phyloP scores from a whole-genome alignment of 306 rosid genomes.

The Albizia julibrissin region DNA sequence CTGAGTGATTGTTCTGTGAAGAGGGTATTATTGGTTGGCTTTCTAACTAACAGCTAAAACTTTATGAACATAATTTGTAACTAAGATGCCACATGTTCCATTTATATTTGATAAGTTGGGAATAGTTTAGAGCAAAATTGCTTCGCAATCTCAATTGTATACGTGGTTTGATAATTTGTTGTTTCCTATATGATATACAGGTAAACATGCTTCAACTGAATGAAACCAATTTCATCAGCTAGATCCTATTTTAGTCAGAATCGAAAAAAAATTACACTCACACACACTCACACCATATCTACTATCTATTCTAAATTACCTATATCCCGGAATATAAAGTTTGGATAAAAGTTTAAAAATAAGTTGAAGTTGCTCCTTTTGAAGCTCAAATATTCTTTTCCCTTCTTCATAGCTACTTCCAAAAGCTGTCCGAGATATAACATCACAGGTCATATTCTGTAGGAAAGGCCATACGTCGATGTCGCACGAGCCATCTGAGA shows the following conservation, averaged over 20 bases:
- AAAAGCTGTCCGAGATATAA: constrained; percentile 49
- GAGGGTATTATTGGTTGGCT: background rate
- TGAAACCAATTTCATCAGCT: background rate
- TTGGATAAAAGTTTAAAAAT: background rate
- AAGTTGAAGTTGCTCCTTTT: constrained; percentile 31
- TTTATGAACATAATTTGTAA: background rate
- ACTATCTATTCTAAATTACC: constrained; percentile 13
- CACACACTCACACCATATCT: too few relatives aligned
- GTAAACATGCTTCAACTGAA: background rate
- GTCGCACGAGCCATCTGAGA: constrained; percentile 34
- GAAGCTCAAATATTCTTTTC: constrained; percentile 50
- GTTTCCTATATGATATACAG: too few relatives aligned
- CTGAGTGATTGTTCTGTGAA: background rate
- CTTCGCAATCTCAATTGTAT: too few relatives aligned
- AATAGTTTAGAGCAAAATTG: too few relatives aligned
- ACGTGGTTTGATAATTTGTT: too few relatives aligned
- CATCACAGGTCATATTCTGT: constrained; percentile 38
- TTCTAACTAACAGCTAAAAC: background rate
- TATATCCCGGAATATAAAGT: constrained; percentile 49
- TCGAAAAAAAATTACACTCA: background rate
- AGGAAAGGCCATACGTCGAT: constrained; percentile 38
- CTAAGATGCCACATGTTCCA: background rate
- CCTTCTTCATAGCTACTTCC: constrained; percentile 60
- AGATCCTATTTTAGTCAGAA: background rate
- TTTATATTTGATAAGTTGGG: background rate